phyloP scores from a whole-genome alignment of 352 stramenopile genomes.

The Pythium rhizo-oryzae region DNA sequence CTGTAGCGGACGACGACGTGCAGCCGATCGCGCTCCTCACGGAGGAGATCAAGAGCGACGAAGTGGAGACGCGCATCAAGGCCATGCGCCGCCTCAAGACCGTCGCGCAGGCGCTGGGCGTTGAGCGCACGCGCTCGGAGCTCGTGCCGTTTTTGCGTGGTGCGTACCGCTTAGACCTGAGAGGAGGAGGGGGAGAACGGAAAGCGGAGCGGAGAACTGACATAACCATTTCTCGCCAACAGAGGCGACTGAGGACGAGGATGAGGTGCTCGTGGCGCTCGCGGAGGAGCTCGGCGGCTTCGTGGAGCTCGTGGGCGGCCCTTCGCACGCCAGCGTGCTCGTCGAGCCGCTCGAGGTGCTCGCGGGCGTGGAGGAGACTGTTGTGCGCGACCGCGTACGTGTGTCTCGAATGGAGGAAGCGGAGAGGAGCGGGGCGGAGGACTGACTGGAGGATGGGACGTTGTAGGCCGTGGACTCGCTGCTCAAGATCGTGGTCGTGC shows the following conservation, averaged over 20 bases:
- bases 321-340: slow-evolving; percentile 62
- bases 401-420: neutral
- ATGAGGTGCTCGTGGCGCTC: slow-evolving; percentile 93
- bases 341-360: slow-evolving; percentile 93
- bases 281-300: slow-evolving; percentile 91
- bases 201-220: neutral
- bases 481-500: slow-evolving; percentile 69
- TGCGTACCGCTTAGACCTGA: slow-evolving; percentile 23
- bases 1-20: slow-evolving; percentile 72
- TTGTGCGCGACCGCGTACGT: slow-evolving; percentile 85
- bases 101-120: slow-evolving; percentile 90
- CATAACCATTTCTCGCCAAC: too few species aligned
- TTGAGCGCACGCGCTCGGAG: slow-evolving; percentile 76
- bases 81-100: slow-evolving; percentile 93
- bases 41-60: slow-evolving; percentile 91
- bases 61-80: slow-evolving; percentile 93
- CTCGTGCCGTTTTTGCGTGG: slow-evolving; percentile 90
- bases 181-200: too few species aligned
- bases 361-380: slow-evolving; percentile 92
- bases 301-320: slow-evolving; percentile 86
- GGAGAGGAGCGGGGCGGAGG: neutral
- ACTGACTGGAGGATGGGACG: neutral
- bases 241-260: slow-evolving; percentile 91
- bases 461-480: slow-evolving; percentile 65
- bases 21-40: slow-evolving; percentile 91